Base-by-base conservation (phyloP, 1,284 basidiomycete genomes). In the Cryptococcus floricola region DNA sequence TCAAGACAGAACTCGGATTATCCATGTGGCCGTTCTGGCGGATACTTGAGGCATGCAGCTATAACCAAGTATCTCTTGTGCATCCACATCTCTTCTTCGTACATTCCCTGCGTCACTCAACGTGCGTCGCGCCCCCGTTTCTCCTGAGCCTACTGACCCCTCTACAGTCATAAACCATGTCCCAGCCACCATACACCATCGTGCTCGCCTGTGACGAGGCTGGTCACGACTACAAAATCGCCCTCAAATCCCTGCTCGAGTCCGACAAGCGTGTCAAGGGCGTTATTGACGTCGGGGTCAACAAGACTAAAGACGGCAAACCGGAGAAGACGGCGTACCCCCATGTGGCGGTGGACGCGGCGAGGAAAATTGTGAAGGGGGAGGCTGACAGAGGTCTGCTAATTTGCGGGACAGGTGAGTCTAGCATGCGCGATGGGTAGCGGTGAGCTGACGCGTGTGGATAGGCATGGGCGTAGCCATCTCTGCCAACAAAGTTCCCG, bases 311-410 rank as follows among this genome's bases (percentile, higher is more conserved):
- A 14, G 60, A 63, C 39, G 59, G 59, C 14, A 61, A 58, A 34
- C 42, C 57, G 47, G 65, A 69, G 53, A 72, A 73, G 60, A 79
- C 77, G 12, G 74, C 77, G 12, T 80, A 80, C 60, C 79, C 79
- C 0, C 74, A 77, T 61, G 69, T 78, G 16, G 78, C 77, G 12
- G 73, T 79, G 46, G 74, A 68, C 18, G 78, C 77, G 0, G 79
- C 77, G 4, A 65, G 70, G 57, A 77, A 74, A 63, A 69, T 80
- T 9, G 69, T 71, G 5, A 61, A 60, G 28, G 78, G 78, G 12
- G 75, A 79, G 57, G 78, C 75, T 13, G 77, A 80, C 61, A 70
- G 79, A 43, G 79, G 74, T 0, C 65, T 80, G 19, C 65, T 80
- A 58, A 71, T 80, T 52, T 80, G 78, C 57, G 79, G 78, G 8